Evolutionary conservation across 2,329 filamentous ascomycete genomes (phyloP).

Genomic region (Fusarium newnesense): DNA sequence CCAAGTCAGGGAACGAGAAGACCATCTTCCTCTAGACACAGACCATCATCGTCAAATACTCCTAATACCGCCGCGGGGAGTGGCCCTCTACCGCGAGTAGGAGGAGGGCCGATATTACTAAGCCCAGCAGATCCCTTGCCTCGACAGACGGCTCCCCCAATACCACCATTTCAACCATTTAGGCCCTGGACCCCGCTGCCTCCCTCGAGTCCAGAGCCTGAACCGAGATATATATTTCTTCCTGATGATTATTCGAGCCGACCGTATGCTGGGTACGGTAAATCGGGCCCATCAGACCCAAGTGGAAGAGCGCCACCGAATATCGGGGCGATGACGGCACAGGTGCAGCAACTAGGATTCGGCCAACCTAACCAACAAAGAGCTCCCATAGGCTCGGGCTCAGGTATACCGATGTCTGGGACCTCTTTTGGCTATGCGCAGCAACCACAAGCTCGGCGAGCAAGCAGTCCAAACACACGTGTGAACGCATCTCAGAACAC

Average conservation of each 20-base stretch:
- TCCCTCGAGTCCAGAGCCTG: background rate
- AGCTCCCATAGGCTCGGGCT: rapidly evolving
- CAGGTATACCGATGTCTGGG: background rate
- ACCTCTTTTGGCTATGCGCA: background rate
- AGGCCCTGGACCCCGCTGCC: background rate
- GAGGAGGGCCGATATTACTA: background rate
- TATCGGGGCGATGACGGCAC: background rate
- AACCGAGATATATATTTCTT: rapidly evolving
- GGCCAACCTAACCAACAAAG: background rate
- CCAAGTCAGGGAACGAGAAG: background rate
- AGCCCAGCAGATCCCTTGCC: background rate
- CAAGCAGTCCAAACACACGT: background rate
- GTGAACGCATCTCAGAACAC: background rate
- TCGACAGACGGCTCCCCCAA: background rate
- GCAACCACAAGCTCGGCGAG: background rate
- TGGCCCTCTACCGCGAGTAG: no score
- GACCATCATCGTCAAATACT: background rate
- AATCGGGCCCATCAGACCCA: background rate
- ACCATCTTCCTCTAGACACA: background rate
- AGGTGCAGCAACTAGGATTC: background rate
- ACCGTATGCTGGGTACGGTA: background rate
- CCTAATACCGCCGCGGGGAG: background rate
- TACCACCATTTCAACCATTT: background rate
- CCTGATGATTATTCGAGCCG: background rate
- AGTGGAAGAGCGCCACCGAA: background rate